Evolutionary conservation across 495 filamentous ascomycete genomes (phyloP), one percentile per base, ranked within the genome.

Genomic region (Neurospora sp.): DNA sequence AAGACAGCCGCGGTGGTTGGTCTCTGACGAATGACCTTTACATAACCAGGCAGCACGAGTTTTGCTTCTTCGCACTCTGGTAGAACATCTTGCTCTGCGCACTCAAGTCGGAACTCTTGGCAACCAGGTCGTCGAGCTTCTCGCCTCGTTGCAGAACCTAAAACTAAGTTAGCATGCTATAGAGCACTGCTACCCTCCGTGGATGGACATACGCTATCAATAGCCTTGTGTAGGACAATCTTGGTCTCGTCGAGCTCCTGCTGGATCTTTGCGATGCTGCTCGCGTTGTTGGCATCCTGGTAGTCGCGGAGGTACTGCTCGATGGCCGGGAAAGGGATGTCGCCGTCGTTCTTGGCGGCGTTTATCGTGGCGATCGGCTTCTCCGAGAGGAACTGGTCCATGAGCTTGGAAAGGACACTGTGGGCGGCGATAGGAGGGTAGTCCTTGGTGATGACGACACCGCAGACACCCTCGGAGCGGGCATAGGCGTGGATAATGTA

Each of bases 241-340:
- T 98, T 99, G 72, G 96, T 99, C 87, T 98, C 94, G 76, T 98
- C 94, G 74, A 99, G 86, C 84, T 99, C 94, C 84, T 93, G 91
- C 84, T 98, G 96, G 77, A 98, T 97, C 87, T 92, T 95, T 87
- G 93, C 89, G 78, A 97, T 96, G 83, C 89, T 93, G 83, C 94
- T 94, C 71, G 94, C 94, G 82, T 96, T 88, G 80, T 88, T 85
- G 35, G 94, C 93, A 79, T 97, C 92, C 84, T 98, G 94, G 82
- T 94, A 97, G 78, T 96, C 92, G 77, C 86, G 85, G 71, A 99
- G 89, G 82, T 96, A 93, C 46, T 94, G 93, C 79, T 92, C 89
- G 12, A 98, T 87, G 78, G 88, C 85, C 27, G 91, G 92, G 79
- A 94, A 89, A 40, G 82, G 75, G 40, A 93, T 79, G 23, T 75